Base-by-base conservation (phyloP, 2,329 filamentous ascomycete genomes). In the Claviceps sp. region DNA sequence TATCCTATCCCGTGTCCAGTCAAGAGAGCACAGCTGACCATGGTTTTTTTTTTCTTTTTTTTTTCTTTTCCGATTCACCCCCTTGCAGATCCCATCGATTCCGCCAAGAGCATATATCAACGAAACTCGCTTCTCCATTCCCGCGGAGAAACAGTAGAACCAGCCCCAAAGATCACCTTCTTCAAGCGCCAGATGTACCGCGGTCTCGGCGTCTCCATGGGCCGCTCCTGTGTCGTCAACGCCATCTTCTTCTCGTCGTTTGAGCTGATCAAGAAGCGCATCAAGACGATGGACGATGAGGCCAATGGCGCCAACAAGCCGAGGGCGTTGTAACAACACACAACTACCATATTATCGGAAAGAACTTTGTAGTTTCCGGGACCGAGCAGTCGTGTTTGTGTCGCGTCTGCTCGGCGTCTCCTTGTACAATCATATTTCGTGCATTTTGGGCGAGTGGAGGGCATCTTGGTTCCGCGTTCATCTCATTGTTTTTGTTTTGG, bases 201-300 rank as follows among this genome's bases (percentile, higher is more conserved):
- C 59, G 88, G 87, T 34, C 75, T 94, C 3, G 86, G 83, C 22
- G 87, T 93, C 26, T 90, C 86, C 39, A 90, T 93, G 82, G 78
- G 80, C 57, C 82, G 88, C 52, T 90, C 86, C 13, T 89, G 85
- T 60, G 75, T 88, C 50, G 82, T 93, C 59, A 94, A 94, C 64
- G 86, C 87, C 58, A 86, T 94, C 60, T 94, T 94, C 75, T 94
- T 94, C 70, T 89, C 86, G 44, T 85, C 83, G 40, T 94, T 93
- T 64, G 88, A 94, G 68, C 83, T 88, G 60, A 77, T 87, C 60
- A 93, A 93, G 71, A 83, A 82, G 64, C 73, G 75, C 57, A 79
- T 82, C 66, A 76, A 77, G 61, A 54, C 53, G 47, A 47, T 54
- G 22, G 74, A 79, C 40, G 74, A 79, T 48, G 60, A 65, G 22